These are phyloP conservation scores for Colletotrichum sp. DNA, from an alignment of 2,329 filamentous ascomycete genomes.

Conservation along the genomic window DNA sequence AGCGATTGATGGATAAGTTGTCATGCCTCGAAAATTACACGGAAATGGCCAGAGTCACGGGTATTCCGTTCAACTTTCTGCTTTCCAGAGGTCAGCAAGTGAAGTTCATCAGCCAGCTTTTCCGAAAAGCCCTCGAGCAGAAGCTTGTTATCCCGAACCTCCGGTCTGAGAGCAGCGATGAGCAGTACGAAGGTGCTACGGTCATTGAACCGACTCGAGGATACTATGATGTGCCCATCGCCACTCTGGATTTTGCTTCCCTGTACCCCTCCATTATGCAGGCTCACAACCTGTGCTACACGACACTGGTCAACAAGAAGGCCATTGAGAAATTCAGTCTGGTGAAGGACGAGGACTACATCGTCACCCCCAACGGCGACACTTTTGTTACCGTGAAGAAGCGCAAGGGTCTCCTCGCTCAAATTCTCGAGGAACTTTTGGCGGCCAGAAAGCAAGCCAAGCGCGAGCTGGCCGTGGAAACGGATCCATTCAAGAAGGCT, in stretches of 20 bases:
- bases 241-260: slow-evolving; percentile 97
- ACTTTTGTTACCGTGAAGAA: slow-evolving; percentile 88
- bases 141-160: slow-evolving; percentile 93
- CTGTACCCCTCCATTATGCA: slow-evolving; percentile 99
- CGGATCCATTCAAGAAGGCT: slow-evolving; percentile 96
- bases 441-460: slow-evolving; percentile 95
- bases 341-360: slow-evolving; percentile 92
- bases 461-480: slow-evolving; percentile 85
- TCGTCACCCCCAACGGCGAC: slow-evolving; percentile 93
- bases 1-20: slow-evolving; percentile 94
- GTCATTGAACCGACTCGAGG: slow-evolving; percentile 95
- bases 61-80: slow-evolving; percentile 95
- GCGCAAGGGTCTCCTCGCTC: slow-evolving; percentile 88
- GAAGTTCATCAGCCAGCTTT: slow-evolving; percentile 96
- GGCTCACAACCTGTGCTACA: slow-evolving; percentile 98
- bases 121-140: slow-evolving; percentile 92
- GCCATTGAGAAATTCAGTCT: slow-evolving; percentile 78
- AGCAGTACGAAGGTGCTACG: slow-evolving; percentile 96
- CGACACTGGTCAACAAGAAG: slow-evolving; percentile 82
- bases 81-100: slow-evolving; percentile 93
- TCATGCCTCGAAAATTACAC: slow-evolving; percentile 99
- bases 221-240: slow-evolving; percentile 94
- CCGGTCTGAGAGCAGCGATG: slow-evolving; percentile 71
- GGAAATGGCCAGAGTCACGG: slow-evolving; percentile 99
- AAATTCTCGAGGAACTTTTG: slow-evolving; percentile 94